Evolutionary conservation across 768 basidiomycete species (phyloP), one percentile per base, ranked within the genome.

Genomic region (Sutorius australiensis): DNA sequence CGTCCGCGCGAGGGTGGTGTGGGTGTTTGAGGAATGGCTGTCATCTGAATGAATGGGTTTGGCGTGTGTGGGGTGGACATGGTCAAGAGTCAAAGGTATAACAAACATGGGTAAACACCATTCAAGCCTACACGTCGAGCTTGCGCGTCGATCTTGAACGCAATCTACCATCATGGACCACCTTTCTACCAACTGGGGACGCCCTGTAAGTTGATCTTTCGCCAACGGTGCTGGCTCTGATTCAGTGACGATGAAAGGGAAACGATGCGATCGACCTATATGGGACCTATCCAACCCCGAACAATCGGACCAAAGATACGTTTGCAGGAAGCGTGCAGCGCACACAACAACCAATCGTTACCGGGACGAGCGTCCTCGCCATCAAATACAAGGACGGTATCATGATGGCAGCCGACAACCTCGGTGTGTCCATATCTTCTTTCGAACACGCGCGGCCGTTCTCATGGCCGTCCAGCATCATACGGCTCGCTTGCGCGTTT

Each of bases 351-450:
- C 97, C 97, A 10, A 86, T 98, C 55, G 92, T 98, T 9, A 98
- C 95, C 0, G 97, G 95, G 53, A 95, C 95, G n/a, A 91, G 88
- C 51, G 93, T 99, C 6, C 80, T 99, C 32, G 97, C 89, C 3
- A 77, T 99, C 72, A 90, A 91, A 72, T 98, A 81, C 80, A 93
- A 95, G 71, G 93, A 92, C 63, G 97, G 97, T 9, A 83, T 99
- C 59, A 95, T 99, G 91, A 85, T 99, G 79, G 94, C 97, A 30
- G 94, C 97, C 34, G 97, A 99, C 77, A 98, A 88, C 64, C 87
- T 98, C 46, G 95, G 95, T 95, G 56, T 50, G 81, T 69, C 47
- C 53, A 8, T 31, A 17, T 34, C 21, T 34, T 24, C 28, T 31
- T 45, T 31, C 28, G 8, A 13, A 1, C 30, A 34, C n/a, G 31